Conservation (phyloP, 208 protist genomes). For the Leishmania braziliensis region DNA sequence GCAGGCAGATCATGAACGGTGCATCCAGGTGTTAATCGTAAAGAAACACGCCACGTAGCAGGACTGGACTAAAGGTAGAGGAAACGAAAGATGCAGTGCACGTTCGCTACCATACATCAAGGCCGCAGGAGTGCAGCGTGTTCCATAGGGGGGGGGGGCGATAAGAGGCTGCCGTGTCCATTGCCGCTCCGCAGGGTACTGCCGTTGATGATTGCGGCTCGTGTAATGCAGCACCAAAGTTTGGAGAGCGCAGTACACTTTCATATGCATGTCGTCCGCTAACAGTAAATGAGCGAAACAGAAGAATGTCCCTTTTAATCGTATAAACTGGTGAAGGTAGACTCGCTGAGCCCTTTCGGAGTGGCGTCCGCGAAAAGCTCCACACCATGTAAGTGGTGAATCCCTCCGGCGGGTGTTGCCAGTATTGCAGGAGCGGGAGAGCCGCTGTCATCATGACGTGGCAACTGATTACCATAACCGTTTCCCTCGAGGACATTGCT, state of each 20-base stretch:
- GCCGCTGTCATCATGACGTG: slow-evolving; percentile 22
- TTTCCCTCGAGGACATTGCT: slow-evolving; percentile 34
- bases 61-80: background rate
- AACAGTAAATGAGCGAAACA: background rate
- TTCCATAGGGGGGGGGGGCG: background rate
- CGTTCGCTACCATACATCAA: background rate
- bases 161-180: background rate
- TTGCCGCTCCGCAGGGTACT: background rate
- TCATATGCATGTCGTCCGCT: background rate
- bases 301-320: background rate
- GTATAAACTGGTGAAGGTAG: background rate
- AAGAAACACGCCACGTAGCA: background rate
- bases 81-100: background rate
- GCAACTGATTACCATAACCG: slow-evolving; percentile 34
- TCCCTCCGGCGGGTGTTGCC: background rate
- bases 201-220: background rate
- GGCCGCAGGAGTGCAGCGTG: background rate
- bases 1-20: background rate
- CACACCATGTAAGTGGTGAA: background rate
- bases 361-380: background rate
- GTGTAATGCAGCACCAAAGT: background rate
- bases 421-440: background rate
- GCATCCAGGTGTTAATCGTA: background rate
- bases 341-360: background rate
- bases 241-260: background rate